A percentile compares a stretch with the other conserved stretches of the same genome.
Evolutionary conservation across 2,329 filamentous ascomycete species (phyloP).

Genomic region (Sporothrix brunneoviolacea): DNA sequence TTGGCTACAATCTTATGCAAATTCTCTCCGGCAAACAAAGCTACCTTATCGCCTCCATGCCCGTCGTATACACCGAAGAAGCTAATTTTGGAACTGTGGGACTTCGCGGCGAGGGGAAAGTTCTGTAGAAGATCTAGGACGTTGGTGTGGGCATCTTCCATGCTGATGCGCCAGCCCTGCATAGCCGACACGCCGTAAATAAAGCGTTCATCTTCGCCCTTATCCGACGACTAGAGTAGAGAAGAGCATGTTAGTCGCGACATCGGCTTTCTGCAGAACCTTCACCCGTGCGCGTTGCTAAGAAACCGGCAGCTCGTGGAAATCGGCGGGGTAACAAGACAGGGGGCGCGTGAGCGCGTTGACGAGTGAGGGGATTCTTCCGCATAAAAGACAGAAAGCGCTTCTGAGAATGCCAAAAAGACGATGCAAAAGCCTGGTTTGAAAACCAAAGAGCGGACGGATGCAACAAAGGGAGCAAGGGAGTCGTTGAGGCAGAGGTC

Average conservation of each 20-base stretch:
- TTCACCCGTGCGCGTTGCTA: not conserved
- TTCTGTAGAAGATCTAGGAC: slow-evolving; percentile 75
- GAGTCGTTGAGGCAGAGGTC: too few species aligned
- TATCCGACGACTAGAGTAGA: slow-evolving; percentile 65
- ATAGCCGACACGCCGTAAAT: slow-evolving; percentile 94
- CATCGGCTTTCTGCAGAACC: not conserved
- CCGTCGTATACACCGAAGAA: slow-evolving; percentile 99
- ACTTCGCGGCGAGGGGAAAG: slow-evolving; percentile 50
- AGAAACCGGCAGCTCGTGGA: not conserved
- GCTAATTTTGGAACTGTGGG: slow-evolving; percentile 67
- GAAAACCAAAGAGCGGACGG: too few species aligned
- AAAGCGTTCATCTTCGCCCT: slow-evolving; percentile 87
- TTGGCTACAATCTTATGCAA: slow-evolving; percentile 92
- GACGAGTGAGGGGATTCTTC: slow-evolving; percentile 6
- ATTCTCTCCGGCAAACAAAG: slow-evolving; percentile 83
- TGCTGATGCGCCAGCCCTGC: slow-evolving; percentile 99
- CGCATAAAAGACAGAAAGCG: not conserved
- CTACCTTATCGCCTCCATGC: slow-evolving; percentile 94
- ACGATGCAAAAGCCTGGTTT: too few species aligned
- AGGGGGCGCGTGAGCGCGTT: slow-evolving; percentile 4
- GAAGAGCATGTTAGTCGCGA: slow-evolving; percentile 14
- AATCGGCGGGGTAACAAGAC: not conserved
- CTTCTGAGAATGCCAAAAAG: not conserved
- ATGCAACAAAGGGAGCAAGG: too few species aligned
- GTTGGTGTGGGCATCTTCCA: slow-evolving; percentile 93